phyloP scores from a whole-genome alignment of 805 yeast species.

The Barnettozyma sucrosica region DNA sequence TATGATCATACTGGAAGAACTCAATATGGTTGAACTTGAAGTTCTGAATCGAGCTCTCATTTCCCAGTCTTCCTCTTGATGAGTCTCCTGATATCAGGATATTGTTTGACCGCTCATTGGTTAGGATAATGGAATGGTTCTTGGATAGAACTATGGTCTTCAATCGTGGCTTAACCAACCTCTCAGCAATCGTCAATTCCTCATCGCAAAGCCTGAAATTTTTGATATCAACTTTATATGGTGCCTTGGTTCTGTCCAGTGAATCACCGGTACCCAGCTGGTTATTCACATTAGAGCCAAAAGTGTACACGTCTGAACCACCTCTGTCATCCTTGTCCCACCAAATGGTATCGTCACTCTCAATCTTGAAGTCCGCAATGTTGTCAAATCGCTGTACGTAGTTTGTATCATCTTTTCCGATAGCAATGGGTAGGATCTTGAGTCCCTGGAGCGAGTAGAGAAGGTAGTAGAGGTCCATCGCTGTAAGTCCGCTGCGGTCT shows the following conservation, averaged over 20 bases:
- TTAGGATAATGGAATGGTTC: conserved; percentile 57
- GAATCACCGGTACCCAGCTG: conserved; percentile 65
- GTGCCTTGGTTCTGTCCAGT: conserved; percentile 38
- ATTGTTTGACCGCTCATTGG: conserved; percentile 41
- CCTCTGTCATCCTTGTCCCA: conserved; percentile 40
- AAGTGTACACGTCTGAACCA: conserved; percentile 52
- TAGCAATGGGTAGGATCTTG: conserved; percentile 37
- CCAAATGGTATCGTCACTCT: conserved; percentile 27
- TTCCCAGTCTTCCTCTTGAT: conserved; percentile 68
- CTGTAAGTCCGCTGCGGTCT: conserved; percentile 69
- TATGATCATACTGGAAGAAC: conserved; percentile 30
- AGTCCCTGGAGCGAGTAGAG: conserved; percentile 37
- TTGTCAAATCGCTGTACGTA: conserved; percentile 13
- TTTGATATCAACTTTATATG: conserved; percentile 34
- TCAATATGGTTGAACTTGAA: conserved; percentile 41
- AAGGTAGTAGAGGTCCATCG: conserved; percentile 50
- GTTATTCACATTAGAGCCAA: conserved; percentile 58
- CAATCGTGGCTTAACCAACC: conserved; percentile 39
- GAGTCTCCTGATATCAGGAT: conserved; percentile 62
- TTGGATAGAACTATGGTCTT: conserved; percentile 49
- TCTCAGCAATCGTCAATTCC: conserved; percentile 20
- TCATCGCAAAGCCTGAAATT: conserved; percentile 12
- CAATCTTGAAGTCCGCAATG: conserved; percentile 2
- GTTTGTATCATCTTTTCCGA: conserved; percentile 25
- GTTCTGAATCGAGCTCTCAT: conserved; percentile 36